A percentile compares a stretch with the other conserved stretches of the same genome.
Conservation (phyloP, 352 stramenopile species). For the Pythium phragmiticola region DNA sequence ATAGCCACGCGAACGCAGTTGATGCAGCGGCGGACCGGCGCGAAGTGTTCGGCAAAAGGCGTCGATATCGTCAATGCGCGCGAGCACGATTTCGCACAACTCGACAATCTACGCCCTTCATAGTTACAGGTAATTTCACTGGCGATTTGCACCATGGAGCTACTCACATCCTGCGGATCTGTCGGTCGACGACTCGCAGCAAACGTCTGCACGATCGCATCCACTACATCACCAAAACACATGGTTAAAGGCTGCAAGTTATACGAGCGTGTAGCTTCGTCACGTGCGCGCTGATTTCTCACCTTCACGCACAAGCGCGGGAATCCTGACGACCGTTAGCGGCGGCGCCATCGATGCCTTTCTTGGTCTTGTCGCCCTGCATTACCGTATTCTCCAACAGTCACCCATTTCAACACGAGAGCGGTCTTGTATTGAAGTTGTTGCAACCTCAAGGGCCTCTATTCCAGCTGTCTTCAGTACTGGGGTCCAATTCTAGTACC, state of each 20-base stretch:
- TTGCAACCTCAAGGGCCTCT: slow-evolving; percentile 2
- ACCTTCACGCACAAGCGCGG: slow-evolving; percentile 50
- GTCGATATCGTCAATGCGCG: slow-evolving; percentile 45
- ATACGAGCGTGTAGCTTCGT: not conserved
- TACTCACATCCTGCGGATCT: slow-evolving; percentile 18
- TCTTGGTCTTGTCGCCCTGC: not conserved
- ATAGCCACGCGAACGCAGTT: not conserved
- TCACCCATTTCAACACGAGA: slow-evolving; percentile 12
- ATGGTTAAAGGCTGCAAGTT: not conserved
- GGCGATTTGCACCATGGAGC: not conserved
- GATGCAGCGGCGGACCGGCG: slow-evolving; percentile 17
- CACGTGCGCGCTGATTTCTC: not conserved
- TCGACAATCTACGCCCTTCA: slow-evolving; percentile 28
- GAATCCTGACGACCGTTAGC: slow-evolving; percentile 40
- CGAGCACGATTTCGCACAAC: slow-evolving; percentile 37
- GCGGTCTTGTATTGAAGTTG: slow-evolving; percentile 4
- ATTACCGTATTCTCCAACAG: not conserved
- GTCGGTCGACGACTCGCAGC: slow-evolving; percentile 10
- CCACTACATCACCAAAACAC: slow-evolving; percentile 14
- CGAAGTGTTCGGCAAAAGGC: slow-evolving; percentile 40
- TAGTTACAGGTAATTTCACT: not conserved
- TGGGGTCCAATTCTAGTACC: not conserved
- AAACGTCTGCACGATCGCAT: slow-evolving; percentile 25
- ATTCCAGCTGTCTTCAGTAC: slow-evolving; percentile 3
- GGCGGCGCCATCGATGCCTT: not conserved